Evolutionary conservation across 2,329 filamentous ascomycete genomes (phyloP), one percentile per base, ranked within the genome.

Genomic region (Fusarium xylarioides): DNA sequence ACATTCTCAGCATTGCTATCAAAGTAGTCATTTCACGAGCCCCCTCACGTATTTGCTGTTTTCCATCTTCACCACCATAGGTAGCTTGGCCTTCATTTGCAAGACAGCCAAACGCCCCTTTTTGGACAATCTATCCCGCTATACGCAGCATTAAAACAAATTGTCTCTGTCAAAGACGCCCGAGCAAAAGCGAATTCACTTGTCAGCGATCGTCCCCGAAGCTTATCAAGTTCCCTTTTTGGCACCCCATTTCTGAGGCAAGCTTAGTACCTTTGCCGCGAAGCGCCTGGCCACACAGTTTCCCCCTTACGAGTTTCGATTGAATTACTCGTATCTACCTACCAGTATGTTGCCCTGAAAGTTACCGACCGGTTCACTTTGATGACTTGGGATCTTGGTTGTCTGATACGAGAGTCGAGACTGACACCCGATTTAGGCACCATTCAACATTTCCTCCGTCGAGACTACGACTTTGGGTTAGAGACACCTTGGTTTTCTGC

Each of bases 41-140:
- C 56, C 30, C 19, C 56, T n/a, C 32, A 37, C 15, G 34, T n/a
- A 46, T 63, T 43, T 30, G 28, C 26, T 46, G 40, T 44, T 52
- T 52, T 63, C 42, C 47, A 61, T 50, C 63, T 60, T 55, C 71
- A 67, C 63, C 71, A 70, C 65, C 62, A 63, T 42, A 66, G 61
- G 47, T 74, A 66, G 61, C 47, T 72, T 69, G 63, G 68, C 55
- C 54, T 59, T 73, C 72, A 54, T 72, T 65, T 66, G 56, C 46
- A 67, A 67, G 42, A 66, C 40, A 57, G 61, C 46, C 40, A 60
- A 30, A 21, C 42, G 34, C 50, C 63, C 55, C 56, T 77, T 78
- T 78, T 79, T 77, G 77, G 76, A 77, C 70, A 66, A 63, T 70
- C 67, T 68, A 76, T 79, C 59, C 63, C 58, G 66, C 70, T 76